Evolutionary conservation across 2,329 filamentous ascomycete genomes (phyloP).

Genomic region (Ophiosphaerella narmari): DNA sequence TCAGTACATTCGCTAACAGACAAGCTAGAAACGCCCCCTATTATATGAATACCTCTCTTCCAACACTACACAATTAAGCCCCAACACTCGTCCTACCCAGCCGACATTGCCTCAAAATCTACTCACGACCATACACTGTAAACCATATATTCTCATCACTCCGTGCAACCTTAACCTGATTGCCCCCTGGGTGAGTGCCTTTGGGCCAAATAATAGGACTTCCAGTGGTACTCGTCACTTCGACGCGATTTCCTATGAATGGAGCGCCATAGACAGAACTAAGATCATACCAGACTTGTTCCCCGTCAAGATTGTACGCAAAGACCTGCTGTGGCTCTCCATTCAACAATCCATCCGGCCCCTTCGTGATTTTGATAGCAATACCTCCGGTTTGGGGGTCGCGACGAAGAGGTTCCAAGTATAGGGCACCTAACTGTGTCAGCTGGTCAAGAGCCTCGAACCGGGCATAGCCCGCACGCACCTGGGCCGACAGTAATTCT

Average conservation of each 20-base stretch:
- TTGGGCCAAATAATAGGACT: constrained; percentile 28
- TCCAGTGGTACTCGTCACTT: constrained; percentile 22
- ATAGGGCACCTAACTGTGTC: constrained; percentile 16
- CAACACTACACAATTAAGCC: too few species aligned
- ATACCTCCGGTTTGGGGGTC: constrained; percentile 28
- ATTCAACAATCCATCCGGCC: constrained; percentile 21
- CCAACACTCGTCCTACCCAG: too few species aligned
- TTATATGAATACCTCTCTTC: too few species aligned
- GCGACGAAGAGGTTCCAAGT: constrained; percentile 22
- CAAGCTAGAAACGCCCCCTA: too few species aligned
- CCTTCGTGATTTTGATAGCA: constrained; percentile 34
- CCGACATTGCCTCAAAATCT: neutral
- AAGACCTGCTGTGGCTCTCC: constrained; percentile 29
- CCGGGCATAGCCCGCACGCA: neutral
- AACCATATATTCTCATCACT: constrained; percentile 31
- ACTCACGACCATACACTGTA: constrained; percentile 18
- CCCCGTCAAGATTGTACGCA: constrained; percentile 28
- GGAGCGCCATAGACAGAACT: constrained; percentile 33
- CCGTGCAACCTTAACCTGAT: constrained; percentile 22
- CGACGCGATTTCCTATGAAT: constrained; percentile 30
- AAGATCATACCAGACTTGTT: constrained; percentile 32
- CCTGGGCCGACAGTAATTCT: constrained; percentile 20
- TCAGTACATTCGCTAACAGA: too few species aligned
- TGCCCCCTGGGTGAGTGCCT: constrained; percentile 28
- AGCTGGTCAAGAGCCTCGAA: neutral